Evolutionary conservation across 1,284 basidiomycete species (phyloP).

Genomic region (Naganishia sp.): DNA sequence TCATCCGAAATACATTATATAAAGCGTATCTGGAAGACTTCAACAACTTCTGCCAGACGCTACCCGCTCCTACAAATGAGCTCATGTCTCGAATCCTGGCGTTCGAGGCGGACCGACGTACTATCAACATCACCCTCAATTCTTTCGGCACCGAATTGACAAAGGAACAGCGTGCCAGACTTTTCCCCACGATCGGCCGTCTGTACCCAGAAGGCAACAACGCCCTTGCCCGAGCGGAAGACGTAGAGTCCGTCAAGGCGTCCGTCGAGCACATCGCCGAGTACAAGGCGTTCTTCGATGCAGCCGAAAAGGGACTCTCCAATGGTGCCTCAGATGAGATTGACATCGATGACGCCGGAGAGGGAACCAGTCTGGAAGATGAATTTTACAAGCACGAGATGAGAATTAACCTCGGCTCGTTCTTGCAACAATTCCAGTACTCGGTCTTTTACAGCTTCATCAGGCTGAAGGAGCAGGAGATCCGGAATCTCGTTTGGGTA

Average conservation of each 20-base stretch:
- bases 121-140: conserved; percentile 99
- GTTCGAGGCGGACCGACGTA: conserved; percentile 95
- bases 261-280: conserved; percentile 87
- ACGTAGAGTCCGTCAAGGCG: conserved; percentile 86
- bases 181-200: conserved; percentile 91
- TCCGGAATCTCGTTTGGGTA: conserved; percentile 87
- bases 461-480: conserved; percentile 99
- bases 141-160: conserved; percentile 93
- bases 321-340: conserved; percentile 41
- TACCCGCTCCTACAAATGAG: conserved; percentile 82
- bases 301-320: conserved; percentile 53
- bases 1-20: conserved; percentile 99
- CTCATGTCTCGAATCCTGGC: conserved; percentile 86
- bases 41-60: conserved; percentile 73
- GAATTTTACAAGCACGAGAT: conserved; percentile 95
- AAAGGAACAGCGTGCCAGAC: conserved; percentile 92
- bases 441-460: conserved; percentile 90
- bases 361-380: conserved; percentile 72
- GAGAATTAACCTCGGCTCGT: conserved; percentile 86
- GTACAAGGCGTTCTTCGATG: conserved; percentile 87
- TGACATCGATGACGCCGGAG: conserved; percentile 58
- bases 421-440: conserved; percentile 93
- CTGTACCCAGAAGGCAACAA: conserved; percentile 97
- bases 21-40: conserved; percentile 99
- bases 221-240: conserved; percentile 87